Base-by-base conservation (phyloP, 202 grass and related monocot genomes). In the Panicum virgatum region DNA sequence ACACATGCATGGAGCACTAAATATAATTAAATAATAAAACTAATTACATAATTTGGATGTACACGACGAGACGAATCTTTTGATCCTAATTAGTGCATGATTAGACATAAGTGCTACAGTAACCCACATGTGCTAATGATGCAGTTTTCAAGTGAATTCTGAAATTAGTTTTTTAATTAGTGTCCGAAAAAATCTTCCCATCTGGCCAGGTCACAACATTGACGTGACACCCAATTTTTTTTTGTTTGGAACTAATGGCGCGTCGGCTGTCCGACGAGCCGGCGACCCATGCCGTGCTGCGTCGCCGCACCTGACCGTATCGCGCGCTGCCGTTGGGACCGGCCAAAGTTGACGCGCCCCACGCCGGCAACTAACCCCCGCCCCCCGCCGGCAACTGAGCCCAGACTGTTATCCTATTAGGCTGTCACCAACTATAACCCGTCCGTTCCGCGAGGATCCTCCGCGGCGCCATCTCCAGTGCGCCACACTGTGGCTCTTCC, bases 281-380 rank as follows among this genome's bases (percentile, higher is more conserved):
- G 43, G 38, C 30, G 64, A 36, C 38, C 72, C 19, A 38, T 51
- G 56, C 13, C 27, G 62, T 62, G 76, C 19, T 42, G 27, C 46
- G 12, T 60, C 26, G 73, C 80, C 38, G 50, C 78, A 34, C 67
- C 69, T 76, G 70, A 39, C 82, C 82, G 82, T 81, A 57, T 85
- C 82, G 76, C 13, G 10, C 23, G 15, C 30, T 23, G 82, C 19
- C 29, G 77, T 62, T 46, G 82, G 82, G 72, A 76, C 82, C 82
- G 19, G 71, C 72, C 77, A 77, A 85, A 89, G 82, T 65, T 69
- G 77, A 89, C 87, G 87, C 82, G 76, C 77, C 83, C 81, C 69
- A 51, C 87, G 76, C 63, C 82, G 86, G 81, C 86, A 88, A 63
- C 69, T 12, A 80, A 82, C 69, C 60, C 50, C 62, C 6, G 83